phyloP scores from a whole-genome alignment of 768 basidiomycete species.

The Amanita thiersii region DNA sequence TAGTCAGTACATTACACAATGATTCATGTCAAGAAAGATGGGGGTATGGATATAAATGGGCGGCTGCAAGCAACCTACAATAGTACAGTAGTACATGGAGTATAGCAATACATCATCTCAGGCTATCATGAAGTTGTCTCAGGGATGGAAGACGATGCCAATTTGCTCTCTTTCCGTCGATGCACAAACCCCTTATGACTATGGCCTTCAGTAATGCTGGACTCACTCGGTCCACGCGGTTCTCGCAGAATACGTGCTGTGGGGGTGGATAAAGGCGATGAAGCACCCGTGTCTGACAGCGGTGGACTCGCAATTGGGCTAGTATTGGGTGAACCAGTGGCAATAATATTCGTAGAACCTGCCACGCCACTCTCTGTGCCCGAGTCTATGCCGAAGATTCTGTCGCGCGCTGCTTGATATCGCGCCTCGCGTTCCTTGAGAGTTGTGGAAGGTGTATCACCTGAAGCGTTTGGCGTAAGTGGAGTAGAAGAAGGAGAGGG shows the following conservation, averaged over 20 bases:
- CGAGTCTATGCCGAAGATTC: slow-evolving; percentile 50
- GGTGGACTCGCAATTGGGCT: slow-evolving; percentile 9
- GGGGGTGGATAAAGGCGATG: slow-evolving; percentile 6
- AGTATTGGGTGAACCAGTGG: background rate
- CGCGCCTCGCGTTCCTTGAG: slow-evolving; percentile 63
- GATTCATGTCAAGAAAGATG: too few relatives aligned
- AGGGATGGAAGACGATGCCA: slow-evolving; percentile 1
- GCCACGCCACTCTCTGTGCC: slow-evolving; percentile 6
- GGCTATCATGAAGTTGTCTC: slow-evolving; percentile 6
- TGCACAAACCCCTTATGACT: slow-evolving; percentile 17
- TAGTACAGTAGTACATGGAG: too few relatives aligned
- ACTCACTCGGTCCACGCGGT: slow-evolving; percentile 18
- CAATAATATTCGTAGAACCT: background rate
- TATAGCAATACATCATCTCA: slow-evolving; percentile 15
- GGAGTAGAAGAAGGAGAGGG: slow-evolving; percentile 31
- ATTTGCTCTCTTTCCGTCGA: slow-evolving; percentile 12
- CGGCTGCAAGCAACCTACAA: too few relatives aligned
- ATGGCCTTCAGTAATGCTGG: background rate
- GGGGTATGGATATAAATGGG: too few relatives aligned
- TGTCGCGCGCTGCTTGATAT: slow-evolving; percentile 65
- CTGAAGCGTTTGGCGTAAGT: slow-evolving; percentile 18
- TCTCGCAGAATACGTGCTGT: slow-evolving; percentile 17
- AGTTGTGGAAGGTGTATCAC: slow-evolving; percentile 19
- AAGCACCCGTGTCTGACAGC: slow-evolving; percentile 2
- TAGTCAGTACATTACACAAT: too few relatives aligned